Evolutionary conservation across 1,284 basidiomycete genomes (phyloP), one percentile per base, ranked within the genome.

Genomic region (Cryptococcus maquisensis): DNA sequence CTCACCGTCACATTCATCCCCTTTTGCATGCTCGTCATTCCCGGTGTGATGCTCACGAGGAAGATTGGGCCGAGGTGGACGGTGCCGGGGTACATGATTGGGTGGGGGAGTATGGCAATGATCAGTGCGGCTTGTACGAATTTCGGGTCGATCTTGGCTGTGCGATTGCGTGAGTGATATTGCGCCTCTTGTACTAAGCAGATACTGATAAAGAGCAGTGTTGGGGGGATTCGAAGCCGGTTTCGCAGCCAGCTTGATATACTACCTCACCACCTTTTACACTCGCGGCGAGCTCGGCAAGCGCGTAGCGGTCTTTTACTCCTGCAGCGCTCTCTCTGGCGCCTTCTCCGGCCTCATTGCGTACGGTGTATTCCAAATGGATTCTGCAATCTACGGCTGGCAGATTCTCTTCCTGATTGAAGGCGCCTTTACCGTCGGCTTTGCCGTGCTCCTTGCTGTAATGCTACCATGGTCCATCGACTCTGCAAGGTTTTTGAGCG

Each of bases 361-460:
- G 2, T 80, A 78, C 53, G 80, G 79, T 13, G 76, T 80, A n/a
- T 81, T 81, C 62, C 79, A 81, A 32, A 77, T 79, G 35, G 54
- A 78, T 15, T 65, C 73, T 52, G 53, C 71, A 8, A 74, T 81
- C 54, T 72, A 80, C 59, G 72, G 75, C 9, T 81, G 80, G 80
- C 78, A 81, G 64, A 79, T 77, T 59, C 64, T 82, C 23, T 82
- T 82, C 64, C 78, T 65, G 16, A 48, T 54, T 46, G 49, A 45
- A 37, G 43, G 43, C 13, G 37, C 13, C 24, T 18, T 43, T 9
- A 46, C 39, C 21, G 21, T 51, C 7, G 24, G 37, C 18, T 18
- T 23, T 5, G 43, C 49, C 15, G 18, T 42, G 18, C 10, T 43
- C n/a, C 10, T 40, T 3, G n/a, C 39, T 8, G 16, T 36, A 26